Conservation (phyloP, 306 rosid species). For the Cajanus cajan region DNA sequence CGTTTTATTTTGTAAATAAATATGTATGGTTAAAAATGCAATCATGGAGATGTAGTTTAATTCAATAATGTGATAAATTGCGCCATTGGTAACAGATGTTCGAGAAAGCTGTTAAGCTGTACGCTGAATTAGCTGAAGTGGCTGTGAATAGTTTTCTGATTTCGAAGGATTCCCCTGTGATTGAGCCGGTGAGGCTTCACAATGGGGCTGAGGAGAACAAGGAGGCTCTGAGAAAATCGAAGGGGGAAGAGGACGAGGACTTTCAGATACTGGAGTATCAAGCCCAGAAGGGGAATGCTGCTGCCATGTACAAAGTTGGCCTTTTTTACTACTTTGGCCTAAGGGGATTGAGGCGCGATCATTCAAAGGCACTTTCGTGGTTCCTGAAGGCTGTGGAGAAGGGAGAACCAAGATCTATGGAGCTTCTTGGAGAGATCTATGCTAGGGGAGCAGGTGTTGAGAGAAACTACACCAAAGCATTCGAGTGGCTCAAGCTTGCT, state of each 20-base stretch:
- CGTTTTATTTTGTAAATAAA: no score
- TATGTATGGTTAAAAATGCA: no score
- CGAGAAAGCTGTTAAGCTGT: slow-evolving; percentile 78
- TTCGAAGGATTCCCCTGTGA: slow-evolving; percentile 81
- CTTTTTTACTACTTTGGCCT: slow-evolving; percentile 96
- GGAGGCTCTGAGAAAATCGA: slow-evolving; percentile 83
- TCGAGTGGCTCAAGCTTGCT: slow-evolving; percentile 90
- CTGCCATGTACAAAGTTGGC: slow-evolving; percentile 91
- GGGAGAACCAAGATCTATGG: slow-evolving; percentile 97
- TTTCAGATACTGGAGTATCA: slow-evolving; percentile 93
- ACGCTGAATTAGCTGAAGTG: slow-evolving; percentile 84
- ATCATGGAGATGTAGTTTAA: no score
- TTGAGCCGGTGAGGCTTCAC: slow-evolving; percentile 87
- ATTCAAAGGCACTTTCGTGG: slow-evolving; percentile 79
- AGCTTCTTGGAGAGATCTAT: slow-evolving; percentile 92
- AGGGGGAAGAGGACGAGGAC: slow-evolving; percentile 96
- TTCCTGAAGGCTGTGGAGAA: slow-evolving; percentile 88
- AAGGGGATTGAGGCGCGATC: slow-evolving; percentile 92
- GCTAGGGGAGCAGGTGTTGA: slow-evolving; percentile 97
- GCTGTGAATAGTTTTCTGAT: slow-evolving; percentile 88
- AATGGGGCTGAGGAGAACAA: slow-evolving; percentile 93
- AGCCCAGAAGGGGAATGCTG: slow-evolving; percentile 92
- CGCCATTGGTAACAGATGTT: slow-evolving; percentile 53
- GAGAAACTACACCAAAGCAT: slow-evolving; percentile 87
- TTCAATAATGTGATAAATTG: not conserved